Evolutionary conservation across 805 yeast species (phyloP).

Genomic region (Candida orba): DNA sequence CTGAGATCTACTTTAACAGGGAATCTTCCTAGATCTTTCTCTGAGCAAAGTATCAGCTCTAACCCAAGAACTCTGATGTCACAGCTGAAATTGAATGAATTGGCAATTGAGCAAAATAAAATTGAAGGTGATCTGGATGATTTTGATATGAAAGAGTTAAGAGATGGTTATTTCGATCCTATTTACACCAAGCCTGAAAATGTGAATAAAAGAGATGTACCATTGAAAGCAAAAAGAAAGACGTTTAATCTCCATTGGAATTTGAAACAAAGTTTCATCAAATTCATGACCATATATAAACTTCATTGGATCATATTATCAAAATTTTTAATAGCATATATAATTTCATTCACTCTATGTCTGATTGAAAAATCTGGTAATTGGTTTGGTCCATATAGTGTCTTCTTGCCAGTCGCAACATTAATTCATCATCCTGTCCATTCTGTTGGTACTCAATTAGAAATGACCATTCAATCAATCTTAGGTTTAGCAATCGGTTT

Average conservation of each 20-base stretch:
- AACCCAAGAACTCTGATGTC: conserved; percentile 29
- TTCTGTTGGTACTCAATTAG: conserved; percentile 39
- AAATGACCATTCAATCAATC: conserved; percentile 34
- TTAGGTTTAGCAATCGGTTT: conserved; percentile 35
- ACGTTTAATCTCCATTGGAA: not conserved
- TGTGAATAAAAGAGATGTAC: not conserved
- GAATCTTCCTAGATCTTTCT: not conserved
- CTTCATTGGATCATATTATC: conserved; percentile 14
- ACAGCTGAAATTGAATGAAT: conserved; percentile 25
- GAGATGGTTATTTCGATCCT: conserved; percentile 45
- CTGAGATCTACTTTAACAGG: not conserved
- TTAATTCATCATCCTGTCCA: conserved; percentile 42
- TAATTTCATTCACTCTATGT: conserved; percentile 33
- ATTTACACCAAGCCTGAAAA: conserved; percentile 27
- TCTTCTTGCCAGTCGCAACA: conserved; percentile 35
- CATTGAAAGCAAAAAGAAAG: not conserved
- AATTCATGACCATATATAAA: not conserved
- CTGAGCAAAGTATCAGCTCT: not conserved
- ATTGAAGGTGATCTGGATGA: conserved; percentile 23
- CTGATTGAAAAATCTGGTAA: conserved; percentile 29
- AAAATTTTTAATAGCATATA: conserved; percentile 28
- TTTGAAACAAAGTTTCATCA: conserved; percentile 1
- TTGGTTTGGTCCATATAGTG: conserved; percentile 38
- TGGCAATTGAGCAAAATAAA: conserved; percentile 12
- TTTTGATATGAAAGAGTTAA: conserved; percentile 36